Base-by-base conservation (phyloP, 2,329 filamentous ascomycete species). In the Colletotrichum tabaci region DNA sequence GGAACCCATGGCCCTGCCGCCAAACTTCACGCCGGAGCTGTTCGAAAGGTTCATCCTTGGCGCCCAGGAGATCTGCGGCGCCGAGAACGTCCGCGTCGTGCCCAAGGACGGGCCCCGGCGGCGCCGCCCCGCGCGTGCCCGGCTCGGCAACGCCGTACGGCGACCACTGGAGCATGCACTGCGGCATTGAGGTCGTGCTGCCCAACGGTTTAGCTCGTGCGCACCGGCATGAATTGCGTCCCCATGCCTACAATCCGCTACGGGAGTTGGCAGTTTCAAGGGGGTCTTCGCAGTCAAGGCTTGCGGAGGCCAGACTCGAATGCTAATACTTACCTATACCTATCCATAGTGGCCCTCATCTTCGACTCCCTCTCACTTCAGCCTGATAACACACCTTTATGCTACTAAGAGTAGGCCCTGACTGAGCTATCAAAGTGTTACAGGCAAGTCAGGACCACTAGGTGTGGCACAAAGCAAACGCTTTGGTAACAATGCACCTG, bases 131-230 rank as follows among this genome's bases (percentile, higher is more conserved):
- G 1, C 80, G 84, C 7, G 81, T 85, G 1, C 79, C 80, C 1
- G 84, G 83, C n/a, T 82, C n/a, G 84, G 85, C 9, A 86, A 87
- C 71, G 79, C 84, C 4, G 68, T 84, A 84, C 44, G 83, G 83
- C 7, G 83, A 85, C 67, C 83, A 86, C 57, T 85, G 79, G 77
- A 77, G 79, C 10, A 78, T 77, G 57, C 82, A 84, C 63, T 82
- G 80, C 7, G 83, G 84, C 3, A 78, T 86, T 66, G 84, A 85
- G 70, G 80, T 85, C 23, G 81, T 86, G 1, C 77, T 85, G 18
- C 82, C 84, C 1, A 82, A 79, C 1, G 83, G 84, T 10, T 10
- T 80, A 83, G 64, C 73, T 85, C 5, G 75, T 86, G 6, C 77
- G 84, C 44, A 86, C 84, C 1, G 84, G 80, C 7, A 82, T 82